Percentiles rank a stretch among this genome's conserved stretches.
Conservation (phyloP, 768 basidiomycete species). For the Auricularia heimuer region DNA sequence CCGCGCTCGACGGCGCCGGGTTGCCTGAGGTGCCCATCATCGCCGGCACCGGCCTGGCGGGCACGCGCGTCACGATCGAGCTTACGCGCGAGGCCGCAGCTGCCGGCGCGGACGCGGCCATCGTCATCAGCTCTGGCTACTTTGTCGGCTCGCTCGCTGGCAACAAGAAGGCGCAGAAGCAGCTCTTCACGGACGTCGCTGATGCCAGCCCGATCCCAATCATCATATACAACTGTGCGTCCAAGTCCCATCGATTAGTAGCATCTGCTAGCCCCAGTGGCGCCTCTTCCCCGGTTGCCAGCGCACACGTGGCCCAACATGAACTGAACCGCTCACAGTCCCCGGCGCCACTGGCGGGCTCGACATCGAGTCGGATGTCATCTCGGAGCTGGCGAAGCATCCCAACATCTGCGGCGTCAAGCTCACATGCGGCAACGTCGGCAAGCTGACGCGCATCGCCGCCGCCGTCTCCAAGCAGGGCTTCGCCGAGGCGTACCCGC, state of each 20-base stretch:
- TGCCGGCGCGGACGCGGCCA: conserved; percentile 79
- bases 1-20: conserved; percentile 58
- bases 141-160: conserved; percentile 65
- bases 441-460: conserved; percentile 79
- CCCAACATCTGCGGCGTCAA: conserved; percentile 82
- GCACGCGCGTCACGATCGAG: conserved; percentile 74
- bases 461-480: conserved; percentile 47
- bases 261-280: neutral
- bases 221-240: conserved; percentile 79
- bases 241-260: neutral
- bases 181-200: conserved; percentile 67
- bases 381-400: conserved; percentile 66
- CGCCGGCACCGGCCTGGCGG: conserved; percentile 73
- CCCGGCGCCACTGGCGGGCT: conserved; percentile 85
- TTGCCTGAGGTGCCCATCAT: conserved; percentile 55
- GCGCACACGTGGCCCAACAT: too few species aligned
- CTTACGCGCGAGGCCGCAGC: conserved; percentile 67
- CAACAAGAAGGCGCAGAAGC: conserved; percentile 60
- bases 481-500: conserved; percentile 53
- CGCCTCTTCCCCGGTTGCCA: neutral
- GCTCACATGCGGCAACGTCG: conserved; percentile 90
- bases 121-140: conserved; percentile 82
- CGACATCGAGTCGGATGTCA: conserved; percentile 82
- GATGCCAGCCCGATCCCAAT: conserved; percentile 78
- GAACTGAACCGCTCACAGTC: conserved; percentile 31